Evolutionary conservation across 1,139 yeast genomes (phyloP).

Genomic region (Suhomyces maxii): DNA sequence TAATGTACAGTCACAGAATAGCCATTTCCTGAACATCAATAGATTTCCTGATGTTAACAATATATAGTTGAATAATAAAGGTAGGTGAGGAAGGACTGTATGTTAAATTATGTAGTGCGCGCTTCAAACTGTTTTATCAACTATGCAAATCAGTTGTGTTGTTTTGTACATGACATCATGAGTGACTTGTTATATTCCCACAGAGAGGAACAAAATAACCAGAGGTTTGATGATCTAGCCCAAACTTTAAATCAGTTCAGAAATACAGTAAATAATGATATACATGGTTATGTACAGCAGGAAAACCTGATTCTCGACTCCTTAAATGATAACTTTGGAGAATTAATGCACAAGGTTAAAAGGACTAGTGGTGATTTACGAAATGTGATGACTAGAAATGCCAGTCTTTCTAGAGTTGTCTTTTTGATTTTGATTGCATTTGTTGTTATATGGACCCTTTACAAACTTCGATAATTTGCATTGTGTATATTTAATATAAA

Average conservation of each 20-base stretch:
- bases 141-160: background rate
- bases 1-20: background rate
- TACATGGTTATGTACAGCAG: constrained; percentile 43
- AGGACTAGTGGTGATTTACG: constrained; percentile 68
- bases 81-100: background rate
- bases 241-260: constrained; percentile 47
- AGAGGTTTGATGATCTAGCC: constrained; percentile 46
- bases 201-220: constrained; percentile 47
- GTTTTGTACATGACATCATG: constrained; percentile 18
- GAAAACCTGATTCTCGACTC: constrained; percentile 50
- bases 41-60: constrained; percentile 32
- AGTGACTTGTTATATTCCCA: constrained; percentile 41
- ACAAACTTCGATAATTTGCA: constrained; percentile 30
- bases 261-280: constrained; percentile 45
- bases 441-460: constrained; percentile 66
- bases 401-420: constrained; percentile 43
- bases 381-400: constrained; percentile 46
- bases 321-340: constrained; percentile 59
- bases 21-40: constrained; percentile 30
- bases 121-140: background rate
- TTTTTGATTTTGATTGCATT: constrained; percentile 56
- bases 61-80: constrained; percentile 11
- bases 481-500: constrained; percentile 1
- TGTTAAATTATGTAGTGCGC: background rate
- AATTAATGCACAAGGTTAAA: constrained; percentile 59